Percentiles rank a stretch among this genome's conserved stretches.
These are phyloP conservation scores for Monosporascus sp. DNA, from an alignment of 2,329 filamentous ascomycete genomes.

Conservation along the genomic window DNA sequence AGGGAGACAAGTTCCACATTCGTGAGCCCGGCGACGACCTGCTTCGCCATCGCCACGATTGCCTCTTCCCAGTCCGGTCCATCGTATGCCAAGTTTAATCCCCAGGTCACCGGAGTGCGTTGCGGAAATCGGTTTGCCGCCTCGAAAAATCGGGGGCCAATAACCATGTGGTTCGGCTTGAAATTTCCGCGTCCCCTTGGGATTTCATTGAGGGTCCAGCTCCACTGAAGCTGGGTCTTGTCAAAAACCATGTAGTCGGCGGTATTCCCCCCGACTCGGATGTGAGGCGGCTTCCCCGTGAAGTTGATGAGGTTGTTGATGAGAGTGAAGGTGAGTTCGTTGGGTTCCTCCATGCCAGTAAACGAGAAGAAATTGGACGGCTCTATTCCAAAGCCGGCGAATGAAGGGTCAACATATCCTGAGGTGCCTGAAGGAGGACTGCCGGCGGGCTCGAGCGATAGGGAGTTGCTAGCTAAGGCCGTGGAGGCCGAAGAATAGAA, in stretches of 20 bases:
- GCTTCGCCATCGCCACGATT: constrained; percentile 34
- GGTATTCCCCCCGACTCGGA: constrained; percentile 46
- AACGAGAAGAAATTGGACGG: constrained; percentile 48
- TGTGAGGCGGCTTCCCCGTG: constrained; percentile 41
- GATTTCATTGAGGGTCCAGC: constrained; percentile 32
- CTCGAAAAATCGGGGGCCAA: constrained; percentile 42
- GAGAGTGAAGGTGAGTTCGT: constrained; percentile 40
- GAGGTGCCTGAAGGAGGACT: constrained; percentile 8
- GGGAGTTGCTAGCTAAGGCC: no score
- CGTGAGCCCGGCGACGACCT: constrained; percentile 14
- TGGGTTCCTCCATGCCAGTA: constrained; percentile 36
- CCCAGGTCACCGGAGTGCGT: constrained; percentile 44
- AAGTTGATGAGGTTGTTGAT: constrained; percentile 44
- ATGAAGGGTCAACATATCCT: constrained; percentile 33
- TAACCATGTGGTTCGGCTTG: constrained; percentile 37
- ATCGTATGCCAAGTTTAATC: constrained; percentile 44
- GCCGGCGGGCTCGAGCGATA: not conserved
- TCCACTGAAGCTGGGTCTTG: constrained; percentile 27
- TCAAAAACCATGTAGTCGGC: constrained; percentile 44
- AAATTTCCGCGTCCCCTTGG: constrained; percentile 33
- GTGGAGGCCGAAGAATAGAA: no score
- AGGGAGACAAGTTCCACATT: constrained; percentile 23
- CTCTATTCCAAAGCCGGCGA: constrained; percentile 47
- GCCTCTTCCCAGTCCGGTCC: constrained; percentile 36
- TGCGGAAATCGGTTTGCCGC: constrained; percentile 43